phyloP scores from a whole-genome alignment of 2,329 filamentous ascomycete genomes.

The Ascochyta pisi region DNA sequence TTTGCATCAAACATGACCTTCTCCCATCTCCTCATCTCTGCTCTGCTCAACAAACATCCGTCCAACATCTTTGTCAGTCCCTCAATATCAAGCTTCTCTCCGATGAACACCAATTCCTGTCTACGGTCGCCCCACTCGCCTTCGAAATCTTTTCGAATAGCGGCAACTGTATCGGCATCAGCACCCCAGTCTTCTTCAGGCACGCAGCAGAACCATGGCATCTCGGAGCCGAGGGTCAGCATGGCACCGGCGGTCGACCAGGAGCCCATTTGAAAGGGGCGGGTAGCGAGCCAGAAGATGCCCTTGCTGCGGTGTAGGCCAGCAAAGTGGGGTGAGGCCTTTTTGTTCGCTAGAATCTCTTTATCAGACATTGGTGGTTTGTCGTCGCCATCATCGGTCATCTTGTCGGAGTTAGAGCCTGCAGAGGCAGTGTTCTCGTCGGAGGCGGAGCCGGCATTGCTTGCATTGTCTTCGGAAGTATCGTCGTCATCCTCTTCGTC shows the following conservation, averaged over 20 bases:
- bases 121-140: conserved; percentile 70
- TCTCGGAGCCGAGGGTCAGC: conserved; percentile 65
- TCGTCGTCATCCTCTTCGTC: conserved; percentile 28
- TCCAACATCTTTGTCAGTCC: conserved; percentile 64
- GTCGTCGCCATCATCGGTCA: conserved; percentile 44
- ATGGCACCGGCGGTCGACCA: conserved; percentile 72
- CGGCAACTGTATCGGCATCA: conserved; percentile 55
- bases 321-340: conserved; percentile 59
- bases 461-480: conserved; percentile 11
- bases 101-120: conserved; percentile 77
- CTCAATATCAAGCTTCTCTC: conserved; percentile 65
- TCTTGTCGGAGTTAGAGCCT: conserved; percentile 24
- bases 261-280: conserved; percentile 63
- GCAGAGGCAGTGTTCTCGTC: conserved; percentile 23
- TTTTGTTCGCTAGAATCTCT: conserved; percentile 63
- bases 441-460: conserved; percentile 24
- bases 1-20: conserved; percentile 44
- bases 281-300: conserved; percentile 65
- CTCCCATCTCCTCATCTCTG: conserved; percentile 58
- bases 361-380: conserved; percentile 39
- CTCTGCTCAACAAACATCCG: conserved; percentile 66
- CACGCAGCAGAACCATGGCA: conserved; percentile 66
- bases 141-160: conserved; percentile 59
- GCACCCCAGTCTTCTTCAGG: conserved; percentile 60
- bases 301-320: conserved; percentile 70